Evolutionary conservation across 257 asterid species (phyloP), one percentile per base, ranked within the genome.

Genomic region (Capsicum pubescens): DNA sequence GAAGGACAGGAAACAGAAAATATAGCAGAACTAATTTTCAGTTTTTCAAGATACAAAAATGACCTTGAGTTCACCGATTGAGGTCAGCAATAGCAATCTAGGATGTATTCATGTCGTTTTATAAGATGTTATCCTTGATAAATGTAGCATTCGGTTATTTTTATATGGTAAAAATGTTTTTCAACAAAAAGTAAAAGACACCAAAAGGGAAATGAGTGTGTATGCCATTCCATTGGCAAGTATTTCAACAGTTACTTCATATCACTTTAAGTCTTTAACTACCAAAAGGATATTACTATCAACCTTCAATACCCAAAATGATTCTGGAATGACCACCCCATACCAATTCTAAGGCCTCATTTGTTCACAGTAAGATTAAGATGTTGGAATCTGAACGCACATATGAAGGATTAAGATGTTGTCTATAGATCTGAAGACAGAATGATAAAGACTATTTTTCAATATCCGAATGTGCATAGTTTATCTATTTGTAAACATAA

Each of bases 211-310:
- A 21, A 26, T 76, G 81, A 52, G 46, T 21, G 26, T 8, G 81
- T 74, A 74, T 7, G 21, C 50, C 19, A 44, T 21, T 14, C 63
- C 81, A 52, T 52, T 21, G 52, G 46, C 44, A 76, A 52, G 58
- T 13, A 52, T 76, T 76, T 26, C 21, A 26, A 76, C 48, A 13
- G 32, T 32, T 76, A 21, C 21, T 76, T 52, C 21, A 52, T 50
- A 74, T 50, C n/a, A 12, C 60, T 74, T 52, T 42, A 64, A 64
- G 71, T 12, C 81, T 76, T 76, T 48, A 76, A 76, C 48, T 76
- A 76, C 60, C 81, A 76, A 50, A 61, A 21, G 21, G 52, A 76
- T 50, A 76, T 55, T 52, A 76, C 21, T 52, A 35, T 52, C 63
- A 76, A 50, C 63, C 81, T 26, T 76, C 13, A 26, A 76, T 76